Percentiles rank a stretch among this genome's conserved stretches.
These are phyloP conservation scores for Luffa acutangula DNA, from an alignment of 306 rosid genomes.

Conservation along the genomic window DNA sequence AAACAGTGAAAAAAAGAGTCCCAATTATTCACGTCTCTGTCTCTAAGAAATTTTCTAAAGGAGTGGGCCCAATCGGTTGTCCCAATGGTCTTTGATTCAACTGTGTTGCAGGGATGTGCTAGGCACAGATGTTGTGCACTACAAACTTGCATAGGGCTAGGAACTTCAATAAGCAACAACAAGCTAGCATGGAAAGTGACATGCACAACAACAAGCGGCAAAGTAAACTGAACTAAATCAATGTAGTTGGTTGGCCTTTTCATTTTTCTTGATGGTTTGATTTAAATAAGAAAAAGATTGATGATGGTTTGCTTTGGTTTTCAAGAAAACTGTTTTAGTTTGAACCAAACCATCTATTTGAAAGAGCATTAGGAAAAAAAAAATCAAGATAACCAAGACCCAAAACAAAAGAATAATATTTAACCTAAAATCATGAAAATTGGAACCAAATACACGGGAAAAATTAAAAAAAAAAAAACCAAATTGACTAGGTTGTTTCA, in stretches of 20 bases:
- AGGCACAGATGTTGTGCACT: too few species aligned
- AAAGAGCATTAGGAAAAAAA: neutral
- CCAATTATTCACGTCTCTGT: too few species aligned
- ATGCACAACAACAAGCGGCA: neutral
- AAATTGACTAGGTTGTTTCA: neutral
- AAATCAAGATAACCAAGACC: neutral
- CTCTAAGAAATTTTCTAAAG: too few species aligned
- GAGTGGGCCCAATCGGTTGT: too few species aligned
- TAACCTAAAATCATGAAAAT: neutral
- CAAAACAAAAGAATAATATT: neutral
- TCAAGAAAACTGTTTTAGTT: neutral
- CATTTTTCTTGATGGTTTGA: neutral
- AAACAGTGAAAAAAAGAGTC: too few species aligned
- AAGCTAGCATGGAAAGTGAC: neutral
- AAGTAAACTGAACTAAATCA: neutral
- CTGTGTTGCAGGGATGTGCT: too few species aligned
- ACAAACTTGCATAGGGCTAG: too few species aligned
- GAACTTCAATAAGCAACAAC: neutral
- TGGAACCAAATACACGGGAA: neutral
- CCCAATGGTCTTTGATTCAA: too few species aligned
- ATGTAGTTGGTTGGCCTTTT: neutral
- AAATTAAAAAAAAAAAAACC: neutral
- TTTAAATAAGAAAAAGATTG: neutral
- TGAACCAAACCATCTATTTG: neutral
- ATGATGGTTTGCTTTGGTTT: neutral